Evolutionary conservation across 805 yeast genomes (phyloP).

Genomic region (Kazachstania bromeliacearum): DNA sequence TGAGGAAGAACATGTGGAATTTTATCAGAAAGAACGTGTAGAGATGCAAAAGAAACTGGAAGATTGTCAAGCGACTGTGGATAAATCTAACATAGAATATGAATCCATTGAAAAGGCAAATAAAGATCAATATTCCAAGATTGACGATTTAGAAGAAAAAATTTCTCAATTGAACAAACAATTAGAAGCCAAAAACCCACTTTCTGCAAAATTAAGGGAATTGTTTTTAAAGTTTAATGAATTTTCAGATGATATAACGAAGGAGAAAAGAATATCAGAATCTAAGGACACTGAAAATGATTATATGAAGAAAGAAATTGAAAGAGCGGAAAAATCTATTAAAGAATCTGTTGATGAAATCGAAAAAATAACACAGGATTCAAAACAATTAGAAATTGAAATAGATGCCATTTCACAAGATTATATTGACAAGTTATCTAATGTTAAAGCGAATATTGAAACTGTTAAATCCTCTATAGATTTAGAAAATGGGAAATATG

Average conservation of each 20-base stretch:
- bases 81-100: slow-evolving; percentile 20
- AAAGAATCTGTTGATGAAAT: slow-evolving; percentile 35
- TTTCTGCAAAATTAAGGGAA: slow-evolving; percentile 10
- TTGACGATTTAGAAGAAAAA: slow-evolving; percentile 22
- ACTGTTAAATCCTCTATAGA: slow-evolving; percentile 8
- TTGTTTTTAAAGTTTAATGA: slow-evolving; percentile 30
- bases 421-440: slow-evolving; percentile 4
- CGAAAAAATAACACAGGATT: slow-evolving; percentile 8
- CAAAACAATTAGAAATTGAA: slow-evolving; percentile 9
- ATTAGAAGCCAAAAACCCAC: slow-evolving; percentile 8
- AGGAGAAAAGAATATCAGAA: slow-evolving; percentile 35
- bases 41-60: slow-evolving; percentile 40
- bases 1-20: slow-evolving; percentile 37
- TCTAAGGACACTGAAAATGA: slow-evolving; percentile 48
- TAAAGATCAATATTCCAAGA: slow-evolving; percentile 16
- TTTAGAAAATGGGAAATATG: slow-evolving; percentile 8
- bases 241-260: slow-evolving; percentile 38
- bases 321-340: slow-evolving; percentile 42
- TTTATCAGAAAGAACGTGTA: slow-evolving; percentile 35
- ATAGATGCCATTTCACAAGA: slow-evolving; percentile 9
- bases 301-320: slow-evolving; percentile 54
- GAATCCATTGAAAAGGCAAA: slow-evolving; percentile 27
- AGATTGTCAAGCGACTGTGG: slow-evolving; percentile 24
- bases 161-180: slow-evolving; percentile 15
- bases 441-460: slow-evolving; percentile 9